Conservation (phyloP, 495 filamentous ascomycete genomes). For the Penicillium pulvis region DNA sequence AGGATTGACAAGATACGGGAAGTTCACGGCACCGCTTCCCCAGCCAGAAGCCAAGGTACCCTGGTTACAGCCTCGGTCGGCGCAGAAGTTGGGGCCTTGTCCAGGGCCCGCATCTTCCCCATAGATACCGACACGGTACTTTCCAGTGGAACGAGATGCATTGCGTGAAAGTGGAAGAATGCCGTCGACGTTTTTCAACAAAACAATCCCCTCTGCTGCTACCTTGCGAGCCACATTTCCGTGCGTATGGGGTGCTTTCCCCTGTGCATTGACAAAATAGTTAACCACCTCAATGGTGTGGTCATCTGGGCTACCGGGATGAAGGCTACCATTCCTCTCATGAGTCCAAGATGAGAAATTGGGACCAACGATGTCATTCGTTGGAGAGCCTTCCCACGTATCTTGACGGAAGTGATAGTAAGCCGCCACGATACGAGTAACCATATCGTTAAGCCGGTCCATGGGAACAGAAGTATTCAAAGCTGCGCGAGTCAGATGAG, state of each 20-base stretch:
- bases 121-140: conserved; percentile 70
- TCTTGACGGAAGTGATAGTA: conserved; percentile 94
- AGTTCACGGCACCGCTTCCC: conserved; percentile 89
- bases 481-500: conserved; percentile 71
- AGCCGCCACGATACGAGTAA: conserved; percentile 81
- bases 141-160: conserved; percentile 42
- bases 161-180: conserved; percentile 63
- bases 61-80: conserved; percentile 76
- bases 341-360: conserved; percentile 94
- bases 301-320: conserved; percentile 63
- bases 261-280: conserved; percentile 71
- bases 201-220: conserved; percentile 80
- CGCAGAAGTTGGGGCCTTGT: conserved; percentile 73
- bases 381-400: conserved; percentile 55
- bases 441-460: conserved; percentile 90
- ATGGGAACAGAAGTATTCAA: conserved; percentile 84
- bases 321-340: conserved; percentile 63
- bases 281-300: conserved; percentile 66
- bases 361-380: conserved; percentile 66
- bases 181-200: conserved; percentile 75
- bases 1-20: conserved; percentile 77
- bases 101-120: conserved; percentile 79
- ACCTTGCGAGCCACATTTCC: conserved; percentile 67
- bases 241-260: conserved; percentile 63
- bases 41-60: conserved; percentile 86